Evolutionary conservation across 331 rosid genomes (phyloP).

Genomic region (Spiraea crenata): DNA sequence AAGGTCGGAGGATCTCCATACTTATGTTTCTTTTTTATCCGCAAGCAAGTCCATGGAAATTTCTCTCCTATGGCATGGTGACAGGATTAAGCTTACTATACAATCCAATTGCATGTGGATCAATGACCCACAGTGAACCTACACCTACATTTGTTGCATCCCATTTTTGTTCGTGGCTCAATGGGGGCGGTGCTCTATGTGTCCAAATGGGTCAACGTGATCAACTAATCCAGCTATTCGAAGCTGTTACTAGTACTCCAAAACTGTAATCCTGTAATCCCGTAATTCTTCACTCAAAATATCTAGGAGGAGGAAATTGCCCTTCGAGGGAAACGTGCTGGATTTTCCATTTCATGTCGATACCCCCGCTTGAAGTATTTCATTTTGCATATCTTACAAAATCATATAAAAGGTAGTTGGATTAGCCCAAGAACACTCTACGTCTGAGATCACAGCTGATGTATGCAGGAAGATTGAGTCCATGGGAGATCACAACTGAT

Average conservation of each 20-base stretch:
- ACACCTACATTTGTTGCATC: conserved; percentile 48
- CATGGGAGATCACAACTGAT: conserved; percentile 36
- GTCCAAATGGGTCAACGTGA: conserved; percentile 34
- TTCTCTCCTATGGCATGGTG: conserved; percentile 7
- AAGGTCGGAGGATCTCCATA: conserved; percentile 13
- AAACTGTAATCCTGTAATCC: no score
- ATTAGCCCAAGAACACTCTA: conserved; percentile 39
- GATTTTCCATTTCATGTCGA: no score
- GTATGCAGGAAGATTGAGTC: conserved; percentile 34
- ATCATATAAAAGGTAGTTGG: conserved; percentile 29
- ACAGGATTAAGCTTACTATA: conserved; percentile 23
- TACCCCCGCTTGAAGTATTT: conserved; percentile 16
- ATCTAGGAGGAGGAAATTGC: no score
- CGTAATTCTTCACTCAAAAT: no score
- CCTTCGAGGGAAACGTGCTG: no score
- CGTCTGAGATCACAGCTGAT: conserved; percentile 36
- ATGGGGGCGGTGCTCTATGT: conserved; percentile 92
- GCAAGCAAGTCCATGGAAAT: not conserved
- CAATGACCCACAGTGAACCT: conserved; percentile 55
- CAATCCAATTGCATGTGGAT: conserved; percentile 29
- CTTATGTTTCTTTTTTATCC: conserved; percentile 3
- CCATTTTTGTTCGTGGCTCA: conserved; percentile 67
- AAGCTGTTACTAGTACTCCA: not conserved
- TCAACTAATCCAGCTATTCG: conserved; percentile 23
- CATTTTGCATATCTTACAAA: conserved; percentile 14